These are phyloP conservation scores for Ambrosia trifida DNA, from an alignment of 129 eudicot genomes.

Conservation along the genomic window DNA sequence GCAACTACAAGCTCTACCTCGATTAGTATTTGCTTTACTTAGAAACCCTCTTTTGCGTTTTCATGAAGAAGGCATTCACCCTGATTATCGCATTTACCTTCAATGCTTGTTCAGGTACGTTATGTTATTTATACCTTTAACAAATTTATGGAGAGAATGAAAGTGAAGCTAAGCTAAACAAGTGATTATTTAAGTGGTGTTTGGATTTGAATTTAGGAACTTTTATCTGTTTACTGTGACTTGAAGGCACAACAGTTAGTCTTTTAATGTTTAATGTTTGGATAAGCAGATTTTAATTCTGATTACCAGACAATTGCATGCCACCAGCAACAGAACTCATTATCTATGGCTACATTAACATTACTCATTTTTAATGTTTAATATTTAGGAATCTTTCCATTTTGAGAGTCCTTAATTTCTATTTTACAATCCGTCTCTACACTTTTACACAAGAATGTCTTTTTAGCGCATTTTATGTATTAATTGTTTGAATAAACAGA, in stretches of 20 bases:
- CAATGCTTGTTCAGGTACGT: conserved; percentile 91
- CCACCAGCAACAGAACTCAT: background rate
- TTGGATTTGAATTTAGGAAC: background rate
- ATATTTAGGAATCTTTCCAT: background rate
- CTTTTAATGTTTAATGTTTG: background rate
- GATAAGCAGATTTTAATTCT: background rate
- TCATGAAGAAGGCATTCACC: conserved; percentile 99
- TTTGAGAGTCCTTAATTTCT: background rate
- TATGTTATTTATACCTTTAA: background rate
- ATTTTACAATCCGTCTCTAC: background rate
- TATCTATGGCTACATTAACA: background rate
- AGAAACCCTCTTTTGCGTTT: conserved; percentile 85
- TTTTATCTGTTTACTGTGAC: background rate
- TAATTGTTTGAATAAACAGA: background rate
- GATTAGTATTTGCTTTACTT: conserved; percentile 87
- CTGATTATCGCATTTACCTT: conserved; percentile 90
- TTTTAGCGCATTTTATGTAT: background rate
- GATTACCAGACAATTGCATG: background rate
- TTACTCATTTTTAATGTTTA: background rate
- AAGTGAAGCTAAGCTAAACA: background rate
- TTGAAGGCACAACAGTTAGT: background rate
- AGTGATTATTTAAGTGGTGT: background rate
- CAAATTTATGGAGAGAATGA: background rate
- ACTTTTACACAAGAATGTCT: background rate
- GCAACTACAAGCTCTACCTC: conserved; percentile 85